Conservation (phyloP, 306 rosid species). For the Fragaria ananassa region DNA sequence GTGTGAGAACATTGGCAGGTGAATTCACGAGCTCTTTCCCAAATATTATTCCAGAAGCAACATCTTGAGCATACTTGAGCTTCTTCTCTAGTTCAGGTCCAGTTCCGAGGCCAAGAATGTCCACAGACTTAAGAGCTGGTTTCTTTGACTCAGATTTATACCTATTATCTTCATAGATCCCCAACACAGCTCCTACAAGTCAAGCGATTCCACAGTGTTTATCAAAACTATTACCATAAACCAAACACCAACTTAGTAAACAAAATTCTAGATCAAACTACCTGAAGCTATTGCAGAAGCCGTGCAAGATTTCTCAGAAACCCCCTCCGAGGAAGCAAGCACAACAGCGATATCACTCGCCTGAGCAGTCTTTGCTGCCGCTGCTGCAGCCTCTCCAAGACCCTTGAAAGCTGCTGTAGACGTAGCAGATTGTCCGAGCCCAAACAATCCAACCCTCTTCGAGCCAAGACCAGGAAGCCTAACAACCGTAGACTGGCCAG, state of each 20-base stretch:
- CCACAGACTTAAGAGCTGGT: conserved; percentile 59
- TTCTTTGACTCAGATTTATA: conserved; percentile 83
- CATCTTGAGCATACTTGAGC: conserved; percentile 72
- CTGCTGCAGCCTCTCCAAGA: conserved; percentile 84
- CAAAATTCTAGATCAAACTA: conserved; percentile 26
- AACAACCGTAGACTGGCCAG: conserved; percentile 73
- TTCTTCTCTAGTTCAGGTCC: conserved; percentile 84
- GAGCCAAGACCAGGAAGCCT: conserved; percentile 75
- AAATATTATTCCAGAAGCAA: conserved; percentile 72
- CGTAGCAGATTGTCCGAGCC: conserved; percentile 75
- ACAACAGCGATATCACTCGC: conserved; percentile 69
- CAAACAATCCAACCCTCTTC: conserved; percentile 85
- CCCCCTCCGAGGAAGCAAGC: conserved; percentile 73
- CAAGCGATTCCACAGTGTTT: conserved; percentile 22
- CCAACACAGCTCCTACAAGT: conserved; percentile 66
- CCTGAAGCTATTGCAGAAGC: conserved; percentile 88
- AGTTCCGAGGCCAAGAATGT: conserved; percentile 83
- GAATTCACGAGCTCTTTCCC: conserved; percentile 95
- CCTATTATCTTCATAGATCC: conserved; percentile 78
- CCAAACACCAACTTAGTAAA: conserved; percentile 4
- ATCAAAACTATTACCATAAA: conserved; percentile 10
- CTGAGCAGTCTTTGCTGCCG: conserved; percentile 73
- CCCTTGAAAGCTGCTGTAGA: conserved; percentile 50
- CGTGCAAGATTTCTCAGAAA: conserved; percentile 50
- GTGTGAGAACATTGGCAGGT: conserved; percentile 98